These are phyloP conservation scores for Eimeria necatrix DNA, from an alignment of 169 alveolate species.

Conservation along the genomic window DNA sequence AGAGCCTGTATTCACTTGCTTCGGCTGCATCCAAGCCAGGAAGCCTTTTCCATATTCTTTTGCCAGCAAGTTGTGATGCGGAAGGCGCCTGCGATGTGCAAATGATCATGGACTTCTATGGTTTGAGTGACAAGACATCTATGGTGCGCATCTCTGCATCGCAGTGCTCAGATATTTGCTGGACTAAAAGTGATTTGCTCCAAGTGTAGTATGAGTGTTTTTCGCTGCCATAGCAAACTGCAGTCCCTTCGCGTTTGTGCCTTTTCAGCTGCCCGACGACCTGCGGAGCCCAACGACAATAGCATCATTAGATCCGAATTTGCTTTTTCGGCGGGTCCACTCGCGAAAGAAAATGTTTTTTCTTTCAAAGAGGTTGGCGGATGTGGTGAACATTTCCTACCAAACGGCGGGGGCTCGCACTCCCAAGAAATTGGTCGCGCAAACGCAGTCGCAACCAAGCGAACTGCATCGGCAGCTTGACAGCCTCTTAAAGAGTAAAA, in stretches of 20 bases:
- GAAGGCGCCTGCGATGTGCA: constrained; percentile 54
- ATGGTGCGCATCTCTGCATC: neutral
- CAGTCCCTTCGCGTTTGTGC: neutral
- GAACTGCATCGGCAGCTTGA: constrained; percentile 23
- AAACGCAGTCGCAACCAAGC: neutral
- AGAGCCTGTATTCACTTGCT: constrained; percentile 58
- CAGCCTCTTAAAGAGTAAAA: constrained; percentile 37
- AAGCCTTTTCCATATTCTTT: constrained; percentile 70
- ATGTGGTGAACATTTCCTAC: constrained; percentile 38
- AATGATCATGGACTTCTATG: constrained; percentile 53
- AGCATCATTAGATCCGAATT: constrained; percentile 16
- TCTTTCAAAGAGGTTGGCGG: constrained; percentile 64
- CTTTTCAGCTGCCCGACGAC: constrained; percentile 68
- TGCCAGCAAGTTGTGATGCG: constrained; percentile 67
- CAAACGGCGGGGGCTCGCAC: constrained; percentile 34
- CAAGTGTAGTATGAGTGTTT: neutral
- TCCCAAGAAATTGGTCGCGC: neutral
- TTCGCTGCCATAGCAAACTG: neutral
- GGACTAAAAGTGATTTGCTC: neutral
- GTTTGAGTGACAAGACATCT: constrained; percentile 45
- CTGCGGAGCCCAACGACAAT: constrained; percentile 53
- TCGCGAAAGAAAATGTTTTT: constrained; percentile 74
- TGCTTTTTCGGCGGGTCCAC: constrained; percentile 77
- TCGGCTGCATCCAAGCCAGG: constrained; percentile 75
- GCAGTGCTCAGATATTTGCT: neutral